phyloP scores from a whole-genome alignment of 768 basidiomycete genomes.

The Pilatotrama ljubarskyi region DNA sequence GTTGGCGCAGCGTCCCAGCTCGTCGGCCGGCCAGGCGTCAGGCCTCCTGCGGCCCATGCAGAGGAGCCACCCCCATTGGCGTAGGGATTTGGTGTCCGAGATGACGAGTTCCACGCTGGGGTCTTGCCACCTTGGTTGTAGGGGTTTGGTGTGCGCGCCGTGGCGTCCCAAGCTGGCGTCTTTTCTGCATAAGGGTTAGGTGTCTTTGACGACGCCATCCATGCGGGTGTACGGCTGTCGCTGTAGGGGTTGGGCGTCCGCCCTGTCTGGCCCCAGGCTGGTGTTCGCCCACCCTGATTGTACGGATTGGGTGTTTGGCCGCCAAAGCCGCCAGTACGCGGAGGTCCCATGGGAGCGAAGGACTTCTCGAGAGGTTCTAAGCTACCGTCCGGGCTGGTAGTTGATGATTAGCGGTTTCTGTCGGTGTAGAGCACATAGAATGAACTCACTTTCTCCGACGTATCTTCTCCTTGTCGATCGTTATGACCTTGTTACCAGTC shows the following conservation, averaged over 20 bases:
- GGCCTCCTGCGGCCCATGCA: slow-evolving; percentile 23
- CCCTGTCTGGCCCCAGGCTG: slow-evolving; percentile 50
- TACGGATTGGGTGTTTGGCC: slow-evolving; percentile 73
- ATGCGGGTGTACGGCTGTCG: slow-evolving; percentile 52
- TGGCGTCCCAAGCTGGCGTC: slow-evolving; percentile 54
- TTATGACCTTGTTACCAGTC: slow-evolving; percentile 86
- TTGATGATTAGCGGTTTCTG: neutral
- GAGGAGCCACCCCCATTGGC: slow-evolving; percentile 23
- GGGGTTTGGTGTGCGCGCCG: slow-evolving; percentile 58
- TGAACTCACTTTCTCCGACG: slow-evolving; percentile 67
- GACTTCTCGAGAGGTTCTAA: slow-evolving; percentile 51
- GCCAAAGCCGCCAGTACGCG: slow-evolving; percentile 27
- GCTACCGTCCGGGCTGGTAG: slow-evolving; percentile 37
- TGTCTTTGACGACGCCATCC: slow-evolving; percentile 48
- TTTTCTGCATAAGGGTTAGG: slow-evolving; percentile 53
- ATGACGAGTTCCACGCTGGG: slow-evolving; percentile 49
- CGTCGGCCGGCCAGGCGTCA: slow-evolving; percentile 36
- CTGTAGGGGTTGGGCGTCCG: slow-evolving; percentile 68
- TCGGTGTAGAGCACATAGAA: too few species aligned
- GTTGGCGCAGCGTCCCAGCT: slow-evolving; percentile 24
- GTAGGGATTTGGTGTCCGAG: slow-evolving; percentile 51
- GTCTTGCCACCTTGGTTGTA: slow-evolving; percentile 45
- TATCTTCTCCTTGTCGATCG: slow-evolving; percentile 80
- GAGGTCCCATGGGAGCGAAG: slow-evolving; percentile 36
- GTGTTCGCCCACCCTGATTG: slow-evolving; percentile 43